Percentiles rank a stretch among this genome's conserved stretches.
Evolutionary conservation across 805 yeast species (phyloP).

Genomic region (Zygosaccharomyces gambellarensis): DNA sequence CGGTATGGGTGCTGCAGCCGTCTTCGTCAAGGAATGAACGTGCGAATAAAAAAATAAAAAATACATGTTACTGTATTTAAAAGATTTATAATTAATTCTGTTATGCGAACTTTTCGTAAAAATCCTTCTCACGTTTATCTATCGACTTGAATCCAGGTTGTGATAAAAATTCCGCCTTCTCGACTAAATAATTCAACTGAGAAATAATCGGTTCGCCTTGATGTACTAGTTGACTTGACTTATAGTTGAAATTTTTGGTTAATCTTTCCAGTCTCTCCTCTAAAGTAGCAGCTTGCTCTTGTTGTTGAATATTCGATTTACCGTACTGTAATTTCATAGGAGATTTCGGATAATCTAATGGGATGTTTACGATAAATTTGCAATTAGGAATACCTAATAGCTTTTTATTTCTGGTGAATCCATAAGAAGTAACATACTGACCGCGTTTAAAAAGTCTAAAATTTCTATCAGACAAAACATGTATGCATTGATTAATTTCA

Average conservation of each 20-base stretch:
- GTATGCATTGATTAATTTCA: conserved; percentile 21
- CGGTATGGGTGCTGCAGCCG: conserved; percentile 97
- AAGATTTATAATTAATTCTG: neutral
- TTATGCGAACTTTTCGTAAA: conserved; percentile 11
- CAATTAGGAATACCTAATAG: conserved; percentile 6
- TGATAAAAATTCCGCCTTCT: conserved; percentile 16
- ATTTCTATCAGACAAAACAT: conserved; percentile 14
- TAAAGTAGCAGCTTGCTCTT: neutral
- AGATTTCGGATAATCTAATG: conserved; percentile 25
- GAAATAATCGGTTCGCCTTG: conserved; percentile 17
- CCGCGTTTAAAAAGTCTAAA: conserved; percentile 24
- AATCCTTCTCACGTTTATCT: conserved; percentile 16
- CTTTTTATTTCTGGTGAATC: conserved; percentile 9
- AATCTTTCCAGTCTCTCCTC: conserved; percentile 11
- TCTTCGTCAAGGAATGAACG: conserved; percentile 68
- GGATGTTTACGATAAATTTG: conserved; percentile 20
- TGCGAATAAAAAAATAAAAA: too few species aligned
- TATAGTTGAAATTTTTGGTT: conserved; percentile 22
- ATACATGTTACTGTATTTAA: neutral
- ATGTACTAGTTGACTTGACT: conserved; percentile 14
- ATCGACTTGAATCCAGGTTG: conserved; percentile 14
- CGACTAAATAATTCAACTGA: conserved; percentile 25
- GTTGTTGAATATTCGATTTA: neutral
- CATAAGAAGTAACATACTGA: conserved; percentile 22
- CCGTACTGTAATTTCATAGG: conserved; percentile 18